Conservation (phyloP, 2,329 filamentous ascomycete species). For the Botrytis fabae region DNA sequence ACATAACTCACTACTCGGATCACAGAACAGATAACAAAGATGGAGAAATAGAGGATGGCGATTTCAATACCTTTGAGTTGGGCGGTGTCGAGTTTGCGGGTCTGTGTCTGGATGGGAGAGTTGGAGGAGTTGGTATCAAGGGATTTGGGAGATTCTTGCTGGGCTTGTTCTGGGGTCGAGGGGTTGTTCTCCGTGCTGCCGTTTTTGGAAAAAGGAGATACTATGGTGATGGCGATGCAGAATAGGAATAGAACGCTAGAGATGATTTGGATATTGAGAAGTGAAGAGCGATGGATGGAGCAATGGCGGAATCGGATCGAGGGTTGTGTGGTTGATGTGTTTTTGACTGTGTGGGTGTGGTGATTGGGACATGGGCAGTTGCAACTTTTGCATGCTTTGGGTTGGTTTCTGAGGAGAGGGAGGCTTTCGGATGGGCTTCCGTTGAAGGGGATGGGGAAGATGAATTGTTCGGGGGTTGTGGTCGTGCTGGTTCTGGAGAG, state of each 20-base stretch:
- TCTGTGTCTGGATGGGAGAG: not conserved
- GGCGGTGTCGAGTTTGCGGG: rapidly evolving
- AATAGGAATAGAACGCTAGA: not conserved
- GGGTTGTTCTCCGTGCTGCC: rapidly evolving
- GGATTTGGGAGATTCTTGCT: rapidly evolving
- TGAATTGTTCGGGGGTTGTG: not conserved
- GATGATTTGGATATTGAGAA: not conserved
- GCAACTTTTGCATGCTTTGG: not conserved
- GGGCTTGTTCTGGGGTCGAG: rapidly evolving
- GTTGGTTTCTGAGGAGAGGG: not conserved
- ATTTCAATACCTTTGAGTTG: not conserved
- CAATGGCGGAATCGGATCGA: not conserved
- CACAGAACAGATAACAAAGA: rapidly evolving
- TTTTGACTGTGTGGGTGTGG: too few species aligned
- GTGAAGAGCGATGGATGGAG: not conserved
- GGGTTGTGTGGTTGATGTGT: not conserved
- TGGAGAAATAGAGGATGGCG: not conserved
- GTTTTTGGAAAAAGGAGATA: not conserved
- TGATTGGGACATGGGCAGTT: not conserved
- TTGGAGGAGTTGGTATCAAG: not conserved
- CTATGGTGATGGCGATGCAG: not conserved
- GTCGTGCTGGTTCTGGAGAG: too few species aligned
- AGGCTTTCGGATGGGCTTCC: not conserved
- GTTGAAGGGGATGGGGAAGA: not conserved
- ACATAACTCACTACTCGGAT: rapidly evolving